Conservation (phyloP, 495 filamentous ascomycete genomes). For the Annulohypoxylon moriforme region DNA sequence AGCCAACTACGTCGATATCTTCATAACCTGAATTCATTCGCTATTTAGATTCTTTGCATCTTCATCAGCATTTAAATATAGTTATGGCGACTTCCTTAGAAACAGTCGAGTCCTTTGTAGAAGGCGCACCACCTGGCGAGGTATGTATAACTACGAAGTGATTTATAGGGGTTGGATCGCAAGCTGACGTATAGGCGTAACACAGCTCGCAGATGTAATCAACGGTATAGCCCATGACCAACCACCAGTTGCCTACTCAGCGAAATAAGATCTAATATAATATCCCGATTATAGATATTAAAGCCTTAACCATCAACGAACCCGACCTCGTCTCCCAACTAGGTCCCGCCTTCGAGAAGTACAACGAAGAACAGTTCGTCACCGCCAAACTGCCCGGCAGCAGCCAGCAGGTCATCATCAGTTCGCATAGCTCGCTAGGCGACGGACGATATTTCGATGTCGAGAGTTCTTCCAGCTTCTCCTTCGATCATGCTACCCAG, state of each 20-base stretch:
- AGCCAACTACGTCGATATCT: neutral
- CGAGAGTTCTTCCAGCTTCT: constrained; percentile 85
- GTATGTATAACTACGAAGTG: constrained; percentile 61
- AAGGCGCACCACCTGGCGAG: constrained; percentile 97
- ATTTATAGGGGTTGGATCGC: constrained; percentile 15
- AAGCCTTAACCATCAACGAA: constrained; percentile 79
- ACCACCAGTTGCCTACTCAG: neutral
- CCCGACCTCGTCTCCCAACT: constrained; percentile 75
- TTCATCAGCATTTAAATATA: neutral
- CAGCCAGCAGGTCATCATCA: constrained; percentile 87
- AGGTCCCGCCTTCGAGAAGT: constrained; percentile 86
- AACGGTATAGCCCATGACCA: constrained; percentile 73
- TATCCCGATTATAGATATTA: constrained; percentile 74
- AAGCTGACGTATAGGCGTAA: constrained; percentile 25
- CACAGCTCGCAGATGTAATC: constrained; percentile 87
- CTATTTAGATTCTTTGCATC: neutral
- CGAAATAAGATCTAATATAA: constrained; percentile 13
- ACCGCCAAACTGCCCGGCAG: constrained; percentile 89
- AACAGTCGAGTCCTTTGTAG: constrained; percentile 85
- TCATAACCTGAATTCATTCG: too few relatives aligned
- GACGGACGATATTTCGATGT: constrained; percentile 87
- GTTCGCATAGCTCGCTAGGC: constrained; percentile 82
- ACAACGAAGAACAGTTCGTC: constrained; percentile 94
- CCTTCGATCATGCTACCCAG: constrained; percentile 87
- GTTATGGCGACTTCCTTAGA: constrained; percentile 61